phyloP scores from a whole-genome alignment of 2,329 filamentous ascomycete species.

The Metarhizium anisopliae region DNA sequence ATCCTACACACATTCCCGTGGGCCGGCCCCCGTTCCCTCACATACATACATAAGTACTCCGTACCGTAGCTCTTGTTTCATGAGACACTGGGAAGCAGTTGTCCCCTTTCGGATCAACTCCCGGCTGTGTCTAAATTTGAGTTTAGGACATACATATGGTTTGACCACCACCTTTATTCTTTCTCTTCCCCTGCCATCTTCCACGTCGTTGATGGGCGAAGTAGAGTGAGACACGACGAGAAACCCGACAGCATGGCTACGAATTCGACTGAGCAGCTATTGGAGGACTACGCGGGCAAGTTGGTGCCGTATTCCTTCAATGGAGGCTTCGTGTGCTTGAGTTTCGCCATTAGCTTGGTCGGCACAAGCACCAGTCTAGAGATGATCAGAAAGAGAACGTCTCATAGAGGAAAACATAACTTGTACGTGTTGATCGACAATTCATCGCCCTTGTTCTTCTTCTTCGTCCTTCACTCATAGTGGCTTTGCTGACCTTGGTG shows the following conservation, averaged over 20 bases:
- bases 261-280: constrained; percentile 15
- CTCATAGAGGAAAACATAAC: constrained; percentile 58
- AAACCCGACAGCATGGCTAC: constrained; percentile 3
- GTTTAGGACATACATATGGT: neutral
- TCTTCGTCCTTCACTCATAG: neutral
- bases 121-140: neutral
- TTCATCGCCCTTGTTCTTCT: neutral
- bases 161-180: neutral
- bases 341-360: constrained; percentile 66
- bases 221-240: neutral
- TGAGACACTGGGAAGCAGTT: too few species aligned
- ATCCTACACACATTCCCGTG: neutral
- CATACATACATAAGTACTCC: too few species aligned
- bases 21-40: neutral
- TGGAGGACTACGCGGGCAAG: constrained; percentile 32
- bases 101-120: too few species aligned
- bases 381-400: constrained; percentile 67
- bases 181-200: neutral
- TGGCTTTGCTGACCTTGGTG: too few species aligned
- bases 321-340: constrained; percentile 59
- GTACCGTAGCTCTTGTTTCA: too few species aligned
- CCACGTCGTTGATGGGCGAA: neutral
- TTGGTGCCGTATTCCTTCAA: constrained; percentile 42
- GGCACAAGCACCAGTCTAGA: constrained; percentile 75
- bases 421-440: constrained; percentile 39